Conservation (phyloP, 2,329 filamentous ascomycete genomes). For the Didymosphaeria variabile region DNA sequence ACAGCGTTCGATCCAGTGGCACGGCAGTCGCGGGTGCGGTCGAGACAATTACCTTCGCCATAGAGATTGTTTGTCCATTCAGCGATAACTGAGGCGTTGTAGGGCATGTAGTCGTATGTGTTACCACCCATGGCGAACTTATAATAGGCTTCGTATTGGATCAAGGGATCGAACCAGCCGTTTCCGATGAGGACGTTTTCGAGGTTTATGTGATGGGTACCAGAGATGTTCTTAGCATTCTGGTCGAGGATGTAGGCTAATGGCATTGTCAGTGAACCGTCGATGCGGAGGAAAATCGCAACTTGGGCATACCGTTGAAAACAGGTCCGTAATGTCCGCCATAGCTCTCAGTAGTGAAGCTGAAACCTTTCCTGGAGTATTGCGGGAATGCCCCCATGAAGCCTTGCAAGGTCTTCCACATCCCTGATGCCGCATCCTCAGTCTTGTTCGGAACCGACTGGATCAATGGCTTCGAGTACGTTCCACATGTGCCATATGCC, state of each 20-base stretch:
- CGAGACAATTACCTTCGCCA: conserved; percentile 68
- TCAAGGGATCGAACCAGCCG: conserved; percentile 66
- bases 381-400: conserved; percentile 69
- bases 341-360: conserved; percentile 66
- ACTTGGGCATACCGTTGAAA: conserved; percentile 53
- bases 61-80: conserved; percentile 69
- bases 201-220: conserved; percentile 59
- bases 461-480: conserved; percentile 62
- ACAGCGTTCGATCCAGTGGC: conserved; percentile 59
- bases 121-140: conserved; percentile 66
- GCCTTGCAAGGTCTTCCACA: conserved; percentile 69
- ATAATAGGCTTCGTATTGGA: conserved; percentile 66
- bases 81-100: conserved; percentile 59
- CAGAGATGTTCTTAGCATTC: conserved; percentile 55
- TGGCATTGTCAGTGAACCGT: neutral
- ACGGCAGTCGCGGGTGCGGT: conserved; percentile 65
- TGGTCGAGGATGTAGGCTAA: conserved; percentile 58
- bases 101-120: conserved; percentile 64
- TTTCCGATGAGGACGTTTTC: conserved; percentile 65
- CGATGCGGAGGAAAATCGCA: conserved; percentile 52
- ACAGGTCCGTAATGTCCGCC: conserved; percentile 68
- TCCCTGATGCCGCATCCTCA: conserved; percentile 62
- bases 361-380: conserved; percentile 58
- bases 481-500: conserved; percentile 59
- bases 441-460: conserved; percentile 64